Evolutionary conservation across 768 basidiomycete genomes (phyloP), one percentile per base, ranked within the genome.

Genomic region (Boletales sp.): DNA sequence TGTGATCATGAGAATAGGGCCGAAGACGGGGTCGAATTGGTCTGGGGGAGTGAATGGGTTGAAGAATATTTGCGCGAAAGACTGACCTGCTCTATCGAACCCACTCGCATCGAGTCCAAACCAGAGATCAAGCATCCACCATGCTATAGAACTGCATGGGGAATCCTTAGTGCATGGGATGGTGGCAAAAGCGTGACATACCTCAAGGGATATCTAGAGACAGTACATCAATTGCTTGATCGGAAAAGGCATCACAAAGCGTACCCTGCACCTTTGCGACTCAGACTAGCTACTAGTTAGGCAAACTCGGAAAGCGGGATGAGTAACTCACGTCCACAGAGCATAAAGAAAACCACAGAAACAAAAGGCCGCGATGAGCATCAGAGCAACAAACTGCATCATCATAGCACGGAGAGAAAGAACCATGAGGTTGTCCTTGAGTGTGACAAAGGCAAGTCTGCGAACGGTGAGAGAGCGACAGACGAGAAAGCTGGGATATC

Each of bases 51-150:
- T 56, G 45, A 60, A 17, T 6, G 19, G 18, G 19, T 24, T 45
- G 44, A 48, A 30, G 18, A 30, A 39, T 27, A 30, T 17, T 46
- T 9, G 13, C 18, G 19, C 5, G 21, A 45, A 51, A 32, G 38
- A 79, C 87, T 61, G 51, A 91, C 92, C 78, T 19, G 94, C 82
- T 61, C 74, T 75, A 55, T 90, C 81, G 60, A 98, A 97, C 5
- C 94, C 94, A 41, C 76, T 82, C 0, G 93, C 91, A 68, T 97
- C 95, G 7, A 98, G 77, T n/a, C 95, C 95, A 61, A 98, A 97
- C 81, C 82, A 91, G 10, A 94, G 67, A 62, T 94, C 90, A 19
- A 94, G 76, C 84, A 97, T 90, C 91, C 92, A 95, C 93, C 92
- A 97, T 0, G 86, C 83, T 47, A 94, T 90, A 27, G 81, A 77